phyloP scores from a whole-genome alignment of 768 basidiomycete genomes.

The Leccinellum luteum region DNA sequence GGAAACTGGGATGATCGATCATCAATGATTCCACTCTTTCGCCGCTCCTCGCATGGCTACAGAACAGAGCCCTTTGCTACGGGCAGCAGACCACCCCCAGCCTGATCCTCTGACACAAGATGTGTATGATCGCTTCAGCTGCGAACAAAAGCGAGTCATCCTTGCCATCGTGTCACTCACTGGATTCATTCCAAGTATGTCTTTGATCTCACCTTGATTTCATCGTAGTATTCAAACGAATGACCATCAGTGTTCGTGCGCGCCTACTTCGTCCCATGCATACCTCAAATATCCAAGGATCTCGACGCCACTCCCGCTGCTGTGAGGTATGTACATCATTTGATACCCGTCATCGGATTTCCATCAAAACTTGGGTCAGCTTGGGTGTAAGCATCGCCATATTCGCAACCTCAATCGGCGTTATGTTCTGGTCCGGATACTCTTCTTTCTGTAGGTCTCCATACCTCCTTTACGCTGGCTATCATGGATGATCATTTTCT shows the following conservation, averaged over 20 bases:
- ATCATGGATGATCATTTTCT: not conserved
- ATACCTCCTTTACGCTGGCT: not conserved
- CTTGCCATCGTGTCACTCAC: conserved; percentile 56
- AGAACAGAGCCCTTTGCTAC: not conserved
- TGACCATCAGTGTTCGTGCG: conserved; percentile 56
- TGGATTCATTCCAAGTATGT: conserved; percentile 61
- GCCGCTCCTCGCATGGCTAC: not conserved
- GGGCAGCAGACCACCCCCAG: not conserved
- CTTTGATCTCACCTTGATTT: not conserved
- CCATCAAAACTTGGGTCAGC: conserved; percentile 22
- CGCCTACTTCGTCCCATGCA: conserved; percentile 69
- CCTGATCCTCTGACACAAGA: conserved; percentile 14
- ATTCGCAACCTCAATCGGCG: conserved; percentile 42
- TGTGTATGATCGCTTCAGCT: conserved; percentile 60
- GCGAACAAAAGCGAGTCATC: conserved; percentile 48
- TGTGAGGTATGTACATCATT: conserved; percentile 44
- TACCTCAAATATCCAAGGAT: conserved; percentile 70
- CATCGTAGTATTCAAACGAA: not conserved
- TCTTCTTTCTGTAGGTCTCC: conserved; percentile 45
- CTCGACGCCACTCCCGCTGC: conserved; percentile 53
- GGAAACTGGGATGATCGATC: not conserved
- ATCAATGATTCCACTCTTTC: not conserved
- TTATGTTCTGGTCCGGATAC: conserved; percentile 51
- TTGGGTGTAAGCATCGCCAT: conserved; percentile 52
- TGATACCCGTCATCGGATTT: not conserved